Conservation (phyloP, 768 basidiomycete genomes). For the Amanita fuliginea region DNA sequence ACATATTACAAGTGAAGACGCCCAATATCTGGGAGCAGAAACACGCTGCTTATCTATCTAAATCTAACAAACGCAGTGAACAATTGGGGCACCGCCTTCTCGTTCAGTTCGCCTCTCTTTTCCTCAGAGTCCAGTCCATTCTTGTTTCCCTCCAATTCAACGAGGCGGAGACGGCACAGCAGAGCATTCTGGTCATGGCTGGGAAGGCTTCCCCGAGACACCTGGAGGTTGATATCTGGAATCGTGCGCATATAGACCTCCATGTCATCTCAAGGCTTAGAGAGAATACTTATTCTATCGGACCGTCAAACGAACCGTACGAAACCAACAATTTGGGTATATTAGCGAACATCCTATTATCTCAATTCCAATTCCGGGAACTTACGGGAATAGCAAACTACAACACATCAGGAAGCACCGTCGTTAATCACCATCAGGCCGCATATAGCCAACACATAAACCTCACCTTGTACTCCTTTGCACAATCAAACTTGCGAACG, state of each 20-base stretch:
- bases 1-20: no score
- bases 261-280: not conserved
- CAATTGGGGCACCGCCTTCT: no score
- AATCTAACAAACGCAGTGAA: no score
- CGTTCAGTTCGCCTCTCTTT: no score
- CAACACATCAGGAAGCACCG: not conserved
- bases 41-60: no score
- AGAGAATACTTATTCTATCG: conserved; percentile 53
- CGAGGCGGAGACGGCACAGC: conserved; percentile 88
- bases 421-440: not conserved
- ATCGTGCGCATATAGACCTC: conserved; percentile 5
- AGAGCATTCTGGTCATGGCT: conserved; percentile 90
- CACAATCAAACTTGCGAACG: conserved; percentile 93
- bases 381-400: conserved; percentile 83
- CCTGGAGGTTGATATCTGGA: conserved; percentile 86
- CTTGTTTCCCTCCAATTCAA: no score
- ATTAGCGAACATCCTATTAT: not conserved
- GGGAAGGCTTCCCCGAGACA: conserved; percentile 92
- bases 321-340: not conserved
- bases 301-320: not conserved
- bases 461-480: conserved; percentile 69
- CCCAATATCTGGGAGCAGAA: no score
- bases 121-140: no score
- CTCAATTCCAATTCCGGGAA: not conserved
- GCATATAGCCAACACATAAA: conserved; percentile 4